phyloP scores from a whole-genome alignment of 352 stramenopile genomes.

The Globisporangium heterothallicum region DNA sequence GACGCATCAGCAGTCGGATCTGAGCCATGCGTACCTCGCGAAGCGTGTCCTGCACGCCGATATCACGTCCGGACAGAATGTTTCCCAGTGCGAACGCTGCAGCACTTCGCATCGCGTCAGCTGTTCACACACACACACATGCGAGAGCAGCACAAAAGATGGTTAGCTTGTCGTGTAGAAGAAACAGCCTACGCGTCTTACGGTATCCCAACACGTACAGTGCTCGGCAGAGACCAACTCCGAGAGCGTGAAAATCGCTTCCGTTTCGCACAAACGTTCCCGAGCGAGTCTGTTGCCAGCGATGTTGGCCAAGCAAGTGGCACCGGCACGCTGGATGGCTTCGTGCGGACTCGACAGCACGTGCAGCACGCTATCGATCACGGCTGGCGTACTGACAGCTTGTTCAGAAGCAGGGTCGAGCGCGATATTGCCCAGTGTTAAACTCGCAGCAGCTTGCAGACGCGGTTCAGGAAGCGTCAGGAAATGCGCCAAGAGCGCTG shows the following conservation, averaged over 20 bases:
- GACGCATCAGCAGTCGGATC: too few species aligned
- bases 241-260: constrained; percentile 36
- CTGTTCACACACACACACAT: constrained; percentile 13
- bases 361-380: constrained; percentile 37
- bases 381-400: constrained; percentile 23
- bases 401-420: constrained; percentile 28
- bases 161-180: too few species aligned
- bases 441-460: constrained; percentile 54
- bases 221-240: constrained; percentile 43
- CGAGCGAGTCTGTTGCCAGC: constrained; percentile 33
- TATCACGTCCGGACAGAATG: constrained; percentile 52
- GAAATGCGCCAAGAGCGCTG: constrained; percentile 35
- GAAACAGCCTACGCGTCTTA: neutral
- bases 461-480: constrained; percentile 40
- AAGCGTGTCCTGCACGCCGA: constrained; percentile 47
- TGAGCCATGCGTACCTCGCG: constrained; percentile 29
- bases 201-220: constrained; percentile 34
- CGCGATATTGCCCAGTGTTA: constrained; percentile 61
- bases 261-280: constrained; percentile 38
- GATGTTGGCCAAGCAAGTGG: constrained; percentile 51
- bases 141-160: too few species aligned
- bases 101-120: constrained; percentile 45
- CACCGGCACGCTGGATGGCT: constrained; percentile 48
- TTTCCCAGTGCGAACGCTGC: constrained; percentile 67
- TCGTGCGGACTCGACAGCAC: constrained; percentile 51